Evolutionary conservation across 129 eudicot species (phyloP).

Genomic region (Tanacetum coccineum): DNA sequence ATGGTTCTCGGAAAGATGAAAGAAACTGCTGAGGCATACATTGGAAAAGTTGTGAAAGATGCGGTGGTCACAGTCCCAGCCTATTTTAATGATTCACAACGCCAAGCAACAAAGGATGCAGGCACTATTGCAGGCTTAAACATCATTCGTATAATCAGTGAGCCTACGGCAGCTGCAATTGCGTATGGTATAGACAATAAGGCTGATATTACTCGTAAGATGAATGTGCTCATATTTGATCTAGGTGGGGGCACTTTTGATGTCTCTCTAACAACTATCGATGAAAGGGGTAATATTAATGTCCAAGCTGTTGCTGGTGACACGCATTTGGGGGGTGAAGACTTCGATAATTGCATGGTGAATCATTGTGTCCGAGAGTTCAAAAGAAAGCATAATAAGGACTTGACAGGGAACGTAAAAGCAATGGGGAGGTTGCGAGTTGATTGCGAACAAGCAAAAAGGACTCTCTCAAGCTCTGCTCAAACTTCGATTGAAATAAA

Average conservation of each 20-base stretch:
- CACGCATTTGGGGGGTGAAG: background rate
- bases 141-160: background rate
- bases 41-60: background rate
- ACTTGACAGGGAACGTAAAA: background rate
- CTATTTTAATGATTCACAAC: background rate
- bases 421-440: background rate
- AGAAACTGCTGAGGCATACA: background rate
- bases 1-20: background rate
- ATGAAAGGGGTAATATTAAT: background rate
- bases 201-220: background rate
- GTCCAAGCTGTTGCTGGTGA: background rate
- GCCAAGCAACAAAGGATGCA: background rate
- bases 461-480: background rate
- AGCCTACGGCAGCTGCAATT: background rate
- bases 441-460: background rate
- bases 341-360: background rate
- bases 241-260: background rate
- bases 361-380: background rate
- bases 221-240: background rate
- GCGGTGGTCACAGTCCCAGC: background rate
- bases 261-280: background rate
- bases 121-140: background rate
- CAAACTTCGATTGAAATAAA: background rate
- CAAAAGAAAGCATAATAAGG: background rate
- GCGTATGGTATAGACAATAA: background rate